Percentiles rank a stretch among this genome's conserved stretches.
These are phyloP conservation scores for Fusarium sp. DNA, from an alignment of 2,329 filamentous ascomycete species.

Conservation along the genomic window DNA sequence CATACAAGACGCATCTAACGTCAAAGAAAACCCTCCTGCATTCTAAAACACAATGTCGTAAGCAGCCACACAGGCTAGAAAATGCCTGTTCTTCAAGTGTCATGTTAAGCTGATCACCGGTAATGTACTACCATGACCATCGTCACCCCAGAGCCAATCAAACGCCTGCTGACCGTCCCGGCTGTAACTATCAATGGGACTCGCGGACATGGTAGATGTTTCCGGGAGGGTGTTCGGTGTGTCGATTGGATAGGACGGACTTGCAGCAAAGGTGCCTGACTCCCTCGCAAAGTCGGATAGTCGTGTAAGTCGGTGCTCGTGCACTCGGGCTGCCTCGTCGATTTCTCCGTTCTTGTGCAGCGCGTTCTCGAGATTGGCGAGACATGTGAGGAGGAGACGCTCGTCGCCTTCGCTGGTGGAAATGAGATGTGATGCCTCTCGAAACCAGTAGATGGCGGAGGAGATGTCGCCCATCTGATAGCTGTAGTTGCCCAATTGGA, in stretches of 20 bases:
- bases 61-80: slow-evolving; percentile 12
- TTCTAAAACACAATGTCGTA: neutral
- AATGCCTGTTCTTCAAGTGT: slow-evolving; percentile 16
- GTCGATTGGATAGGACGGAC: slow-evolving; percentile 11
- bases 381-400: slow-evolving; percentile 52
- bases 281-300: slow-evolving; percentile 52
- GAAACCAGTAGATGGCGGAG: slow-evolving; percentile 52
- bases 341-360: slow-evolving; percentile 44
- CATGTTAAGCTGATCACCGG: slow-evolving; percentile 40
- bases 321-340: slow-evolving; percentile 49
- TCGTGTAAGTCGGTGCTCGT: slow-evolving; percentile 50
- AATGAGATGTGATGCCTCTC: slow-evolving; percentile 51
- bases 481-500: slow-evolving; percentile 54
- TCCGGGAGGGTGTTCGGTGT: slow-evolving; percentile 29
- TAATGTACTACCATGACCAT: slow-evolving; percentile 25
- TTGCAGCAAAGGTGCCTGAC: slow-evolving; percentile 48
- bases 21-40: slow-evolving; percentile 1
- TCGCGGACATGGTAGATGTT: slow-evolving; percentile 31
- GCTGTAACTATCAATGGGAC: slow-evolving; percentile 38
- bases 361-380: slow-evolving; percentile 54
- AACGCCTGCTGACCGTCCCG: slow-evolving; percentile 36
- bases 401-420: slow-evolving; percentile 51
- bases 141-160: slow-evolving; percentile 46
- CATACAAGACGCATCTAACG: slow-evolving; percentile 2
- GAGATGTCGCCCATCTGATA: slow-evolving; percentile 49